Evolutionary conservation across 1,284 basidiomycete genomes (phyloP), one percentile per base, ranked within the genome.

Genomic region (Singerocomus inundabilis): DNA sequence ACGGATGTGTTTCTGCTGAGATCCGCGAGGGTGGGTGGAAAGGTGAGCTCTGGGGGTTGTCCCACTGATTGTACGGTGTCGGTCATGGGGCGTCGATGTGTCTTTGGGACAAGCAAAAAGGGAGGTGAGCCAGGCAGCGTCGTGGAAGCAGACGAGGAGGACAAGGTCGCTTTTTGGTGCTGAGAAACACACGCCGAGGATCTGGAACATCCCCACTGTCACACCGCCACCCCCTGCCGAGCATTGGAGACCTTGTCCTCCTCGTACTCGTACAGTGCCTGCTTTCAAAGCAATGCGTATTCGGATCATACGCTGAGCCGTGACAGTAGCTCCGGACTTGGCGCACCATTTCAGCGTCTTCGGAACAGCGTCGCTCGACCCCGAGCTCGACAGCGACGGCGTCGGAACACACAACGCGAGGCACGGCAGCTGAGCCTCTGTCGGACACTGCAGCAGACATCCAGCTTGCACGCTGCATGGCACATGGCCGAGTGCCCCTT

Each of bases 1-100:
- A 86, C 85, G 12, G 85, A 87, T 6, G 85, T 77, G 72, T 87
- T 88, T 64, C 86, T 79, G 72, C 82, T 84, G 49, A 88, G 75
- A 63, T 82, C 80, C 46, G 81, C 80, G 41, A 85, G 73, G 1
- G 76, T 73, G 10, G 76, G 73, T 11, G 68, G 66, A 6, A 61
- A 61, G 3, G 65, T 42, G 2, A 55, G 64, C 18, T 30, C 41
- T 37, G 38, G 21, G 5, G 40, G 32, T 8, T 34, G 52, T 31
- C 26, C 28, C 4, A 32, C 29, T 29, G 21, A 25, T 6, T 46
- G 25, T n/a, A 48, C 10, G 53, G 24, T 4, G 57, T 54, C 34
- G 33, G 48, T 4, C 58, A 63, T 60, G 5, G 48, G 39, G 48
- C 24, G 48, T 16, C 10, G 35, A 26, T 29, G 33, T 39, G 13